These are phyloP conservation scores for Gryganskiella cystojenkinii DNA, from an alignment of 192 early-diverging fungal species.

Conservation along the genomic window DNA sequence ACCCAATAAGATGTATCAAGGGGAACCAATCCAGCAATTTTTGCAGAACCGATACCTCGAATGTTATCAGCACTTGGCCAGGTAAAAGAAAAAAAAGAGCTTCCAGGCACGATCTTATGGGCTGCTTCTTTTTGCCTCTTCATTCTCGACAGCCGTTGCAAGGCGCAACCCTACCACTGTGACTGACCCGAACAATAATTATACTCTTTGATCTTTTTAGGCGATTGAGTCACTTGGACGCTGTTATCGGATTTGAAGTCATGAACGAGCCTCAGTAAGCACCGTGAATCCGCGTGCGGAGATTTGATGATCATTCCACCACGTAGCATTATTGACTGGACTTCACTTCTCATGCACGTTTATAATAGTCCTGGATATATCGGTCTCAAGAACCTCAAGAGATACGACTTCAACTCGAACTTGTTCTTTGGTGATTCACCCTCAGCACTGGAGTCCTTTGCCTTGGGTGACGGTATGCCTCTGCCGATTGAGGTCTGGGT, in stretches of 20 bases:
- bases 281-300: too few relatives aligned
- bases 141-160: conserved; percentile 2
- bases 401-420: conserved; percentile 72
- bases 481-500: conserved; percentile 79
- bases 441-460: conserved; percentile 77
- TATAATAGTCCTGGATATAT: conserved; percentile 77
- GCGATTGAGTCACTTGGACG: conserved; percentile 68
- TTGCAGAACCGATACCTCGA: conserved; percentile 73
- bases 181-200: not conserved
- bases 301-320: too few relatives aligned
- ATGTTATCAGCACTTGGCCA: conserved; percentile 75
- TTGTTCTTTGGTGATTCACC: conserved; percentile 78
- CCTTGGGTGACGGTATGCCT: conserved; percentile 75
- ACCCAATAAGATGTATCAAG: conserved; percentile 69
- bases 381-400: conserved; percentile 65
- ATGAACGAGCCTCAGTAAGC: conserved; percentile 78
- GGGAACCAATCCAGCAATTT: conserved; percentile 71
- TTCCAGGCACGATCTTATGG: not conserved
- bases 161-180: too few relatives aligned
- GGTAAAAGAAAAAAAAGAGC: conserved; percentile 35
- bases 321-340: too few relatives aligned
- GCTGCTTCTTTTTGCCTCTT: not conserved
- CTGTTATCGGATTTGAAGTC: conserved; percentile 83
- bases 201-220: conserved; percentile 27
- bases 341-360: not conserved